Base-by-base conservation (phyloP, 2,329 filamentous ascomycete species). In the Hymenoscyphus occultus region DNA sequence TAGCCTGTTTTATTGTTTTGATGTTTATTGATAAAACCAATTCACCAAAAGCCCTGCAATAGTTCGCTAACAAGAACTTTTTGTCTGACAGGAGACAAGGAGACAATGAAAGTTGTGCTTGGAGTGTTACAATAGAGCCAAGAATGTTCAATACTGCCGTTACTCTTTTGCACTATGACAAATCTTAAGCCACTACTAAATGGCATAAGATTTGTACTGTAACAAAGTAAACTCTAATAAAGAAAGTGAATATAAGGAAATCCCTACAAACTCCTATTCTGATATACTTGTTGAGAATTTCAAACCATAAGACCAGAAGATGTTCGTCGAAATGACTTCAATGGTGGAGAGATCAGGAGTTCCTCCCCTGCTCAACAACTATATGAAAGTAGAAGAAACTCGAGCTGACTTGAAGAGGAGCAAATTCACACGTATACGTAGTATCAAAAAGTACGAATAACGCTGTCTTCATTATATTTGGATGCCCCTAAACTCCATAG, bases 391-490 rank as follows among this genome's bases (percentile, higher is more conserved):
- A 28, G 48, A 54, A 54, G 12, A 13, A 5, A 7, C 22, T 28
- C 22, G 48, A 54, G 22, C 10, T 22, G 48, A 13, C 19, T 28
- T 4, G 19, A 28, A 54, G 22, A 22, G 22, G 9, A 51, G 6
- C n/a, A 19, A 19, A 10, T 12, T 51, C 45, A 51, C 45, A 22
- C 45, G 9, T 19, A n/a, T 19, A 51, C 45, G 12, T 10, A 22
- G 19, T 54, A 3, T 5, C 48, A 13, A 28, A 9, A 54, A 28
- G 12, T 22, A 54, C 19, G 28, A 54, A 54, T 28, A 28, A 28
- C 56, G 14, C 56, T 60, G 22, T 60, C 39, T 60, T 40, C 19
- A 60, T 60, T 35, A 39, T 42, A 39, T 60, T 54, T 10, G 19
- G 48, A 54, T 54, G 9, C 16, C 58, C 39, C 58, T 28, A 28